Evolutionary conservation across 2,329 filamentous ascomycete genomes (phyloP), one percentile per base, ranked within the genome.

Genomic region (Monilinia vaccinii-corymbosi): DNA sequence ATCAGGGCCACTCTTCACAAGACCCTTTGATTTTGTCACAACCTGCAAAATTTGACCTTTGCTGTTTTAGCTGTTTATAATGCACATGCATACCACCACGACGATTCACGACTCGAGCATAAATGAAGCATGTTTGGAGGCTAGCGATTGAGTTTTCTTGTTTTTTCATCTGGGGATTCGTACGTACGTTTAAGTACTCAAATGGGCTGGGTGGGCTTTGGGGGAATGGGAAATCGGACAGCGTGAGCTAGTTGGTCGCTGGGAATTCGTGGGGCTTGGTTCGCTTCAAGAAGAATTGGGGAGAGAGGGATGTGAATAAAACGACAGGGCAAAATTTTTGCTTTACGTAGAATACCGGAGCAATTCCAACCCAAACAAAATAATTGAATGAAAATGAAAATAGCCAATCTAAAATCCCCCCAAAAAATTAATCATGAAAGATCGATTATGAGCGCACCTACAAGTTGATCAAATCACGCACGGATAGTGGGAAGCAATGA

Each of bases 91-190:
- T 44, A 60, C 44, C 25, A 49, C 57, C 49, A 60, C 42, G 57
- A 60, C n/a, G 44, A 60, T 58, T 48, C 53, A 56, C 40, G 61
- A 56, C 51, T 60, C 40, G 36, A 56, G 67, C 65, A 63, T 67
- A 67, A 66, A 61, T 42, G 66, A 64, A 62, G 66, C 65, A 69
- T 65, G 32, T 48, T 28, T 45, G 65, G 66, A 58, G 66, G 65
- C 62, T 65, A 67, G 67, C 67, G 66, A 61, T 66, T 64, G 49
- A 42, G 46, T 60, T 66, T 62, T 59, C 42, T 61, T 60, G 60
- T 23, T 28, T 58, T 58, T n/a, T n/a, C 21, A 52, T 53, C 38
- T 32, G 18, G n/a, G 18, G 51, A 40, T 32, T 44, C 28, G 44
- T 55, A 55, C 40, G 28, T 44, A 55, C 40, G 28, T 44, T 55